Base-by-base conservation (phyloP, 257 asterid genomes). In the Mitragyna speciosa region DNA sequence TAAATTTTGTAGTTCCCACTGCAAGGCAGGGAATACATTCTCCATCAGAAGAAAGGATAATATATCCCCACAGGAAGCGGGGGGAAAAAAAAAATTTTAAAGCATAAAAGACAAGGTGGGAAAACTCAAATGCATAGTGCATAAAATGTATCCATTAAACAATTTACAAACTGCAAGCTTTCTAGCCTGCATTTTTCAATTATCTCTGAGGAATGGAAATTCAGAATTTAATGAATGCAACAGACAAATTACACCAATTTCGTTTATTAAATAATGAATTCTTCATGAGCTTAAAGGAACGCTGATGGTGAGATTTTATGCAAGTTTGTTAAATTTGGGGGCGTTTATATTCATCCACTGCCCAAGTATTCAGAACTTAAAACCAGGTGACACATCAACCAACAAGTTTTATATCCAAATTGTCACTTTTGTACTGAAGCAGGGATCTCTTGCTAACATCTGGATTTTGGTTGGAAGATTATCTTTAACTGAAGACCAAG, bases 1-100 rank as follows among this genome's bases (percentile, higher is more conserved):
- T 71, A 83, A 88, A 79, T 72, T 86, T 90, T 43, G 88, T 78
- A 73, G 89, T 56, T 74, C 97, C 97, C 79, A 90, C 98, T 92
- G 89, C 82, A 81, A 73, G 66, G 68, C 73, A 79, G 72, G 24
- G 66, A 70, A 86, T 67, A 43, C 56, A 17, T 68, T 36, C 28
- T 67, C 71, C 11, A 51, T 70, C 61, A 75, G n/a, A n/a, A 75
- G 33, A 68, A 61, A 76, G 64, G 56, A 74, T 65, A 81, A 28
- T 41, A 52, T 51, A 58, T 71, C 79, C 49, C 54, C 43, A 45
- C 69, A 41, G 52, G 51, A 68, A 63, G 15, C 31, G 68, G 48
- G 5, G n/a, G n/a, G n/a, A n/a, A n/a, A n/a, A 66, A 47, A 2
- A 31, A 12, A 48, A 22, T 12, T 26, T 26, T 14, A 39, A 54